Conservation (phyloP, 2,329 filamentous ascomycete genomes). For the Paraphaeosphaeria sporulosa region DNA sequence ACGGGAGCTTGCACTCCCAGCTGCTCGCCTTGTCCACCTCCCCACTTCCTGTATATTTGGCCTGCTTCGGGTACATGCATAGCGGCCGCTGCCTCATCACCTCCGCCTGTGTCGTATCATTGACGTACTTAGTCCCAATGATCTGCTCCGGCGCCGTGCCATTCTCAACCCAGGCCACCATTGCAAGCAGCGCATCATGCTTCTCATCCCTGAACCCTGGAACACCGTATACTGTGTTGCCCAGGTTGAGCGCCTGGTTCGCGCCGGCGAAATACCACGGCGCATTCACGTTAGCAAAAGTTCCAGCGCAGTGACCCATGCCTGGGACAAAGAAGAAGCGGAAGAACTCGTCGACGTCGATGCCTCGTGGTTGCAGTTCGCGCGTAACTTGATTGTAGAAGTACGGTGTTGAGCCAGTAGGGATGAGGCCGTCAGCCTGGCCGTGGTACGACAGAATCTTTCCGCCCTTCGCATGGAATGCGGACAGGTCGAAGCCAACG, state of each 20-base stretch:
- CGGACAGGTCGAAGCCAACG: slow-evolving; percentile 58
- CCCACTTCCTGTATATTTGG: slow-evolving; percentile 39
- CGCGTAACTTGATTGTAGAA: slow-evolving; percentile 58
- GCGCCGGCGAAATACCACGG: slow-evolving; percentile 57
- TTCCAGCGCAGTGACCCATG: slow-evolving; percentile 54
- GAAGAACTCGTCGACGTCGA: slow-evolving; percentile 51
- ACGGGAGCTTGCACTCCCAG: slow-evolving; percentile 39
- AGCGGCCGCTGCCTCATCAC: slow-evolving; percentile 42
- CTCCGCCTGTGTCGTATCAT: slow-evolving; percentile 29
- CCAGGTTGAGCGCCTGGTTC: slow-evolving; percentile 26
- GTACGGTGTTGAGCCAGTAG: slow-evolving; percentile 59
- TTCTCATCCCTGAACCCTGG: slow-evolving; percentile 45
- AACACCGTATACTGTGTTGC: slow-evolving; percentile 29
- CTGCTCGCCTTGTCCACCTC: slow-evolving; percentile 32
- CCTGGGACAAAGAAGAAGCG: slow-evolving; percentile 55
- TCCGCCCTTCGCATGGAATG: slow-evolving; percentile 53
- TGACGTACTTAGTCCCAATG: slow-evolving; percentile 38
- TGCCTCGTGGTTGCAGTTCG: slow-evolving; percentile 43
- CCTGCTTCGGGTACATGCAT: slow-evolving; percentile 45
- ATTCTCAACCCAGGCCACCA: slow-evolving; percentile 56
- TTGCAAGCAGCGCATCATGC: slow-evolving; percentile 55
- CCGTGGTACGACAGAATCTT: slow-evolving; percentile 55
- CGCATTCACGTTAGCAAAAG: slow-evolving; percentile 44
- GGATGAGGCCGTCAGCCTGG: slow-evolving; percentile 56
- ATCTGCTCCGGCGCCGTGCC: slow-evolving; percentile 49